Percentiles rank a stretch among this genome's conserved stretches.
phyloP scores from a whole-genome alignment of 352 stramenopile species.

The Elongisporangium senticosum region DNA sequence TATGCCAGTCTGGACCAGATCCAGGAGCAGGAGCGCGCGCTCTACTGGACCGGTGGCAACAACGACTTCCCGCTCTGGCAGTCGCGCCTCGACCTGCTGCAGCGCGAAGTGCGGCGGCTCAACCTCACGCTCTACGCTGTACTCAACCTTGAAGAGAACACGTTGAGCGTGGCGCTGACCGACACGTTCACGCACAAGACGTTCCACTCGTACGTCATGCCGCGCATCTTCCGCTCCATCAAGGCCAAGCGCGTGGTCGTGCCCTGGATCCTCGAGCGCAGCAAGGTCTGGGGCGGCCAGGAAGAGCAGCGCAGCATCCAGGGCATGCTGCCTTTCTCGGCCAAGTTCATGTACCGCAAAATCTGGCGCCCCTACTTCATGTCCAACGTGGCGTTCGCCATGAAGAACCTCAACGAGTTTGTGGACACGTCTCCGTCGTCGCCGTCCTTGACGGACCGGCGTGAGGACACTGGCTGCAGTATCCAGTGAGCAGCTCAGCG shows the following conservation, averaged over 20 bases:
- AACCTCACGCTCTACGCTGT: slow-evolving; percentile 60
- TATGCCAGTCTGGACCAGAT: slow-evolving; percentile 52
- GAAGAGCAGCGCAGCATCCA: slow-evolving; percentile 62
- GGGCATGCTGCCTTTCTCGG: slow-evolving; percentile 66
- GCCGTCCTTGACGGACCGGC: background rate
- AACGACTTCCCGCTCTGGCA: slow-evolving; percentile 49
- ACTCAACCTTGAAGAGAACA: slow-evolving; percentile 74
- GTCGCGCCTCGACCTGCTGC: slow-evolving; percentile 52
- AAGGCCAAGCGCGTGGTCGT: slow-evolving; percentile 77
- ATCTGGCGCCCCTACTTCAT: slow-evolving; percentile 82
- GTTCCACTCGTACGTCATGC: slow-evolving; percentile 73
- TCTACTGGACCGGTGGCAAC: slow-evolving; percentile 35
- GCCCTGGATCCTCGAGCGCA: slow-evolving; percentile 81
- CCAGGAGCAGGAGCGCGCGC: slow-evolving; percentile 39
- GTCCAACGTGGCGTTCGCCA: slow-evolving; percentile 65
- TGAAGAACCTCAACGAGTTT: slow-evolving; percentile 81
- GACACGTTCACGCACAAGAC: slow-evolving; percentile 64
- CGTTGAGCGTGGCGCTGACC: slow-evolving; percentile 49
- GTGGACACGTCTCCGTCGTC: slow-evolving; percentile 11
- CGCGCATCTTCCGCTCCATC: slow-evolving; percentile 67
- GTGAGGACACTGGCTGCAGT: background rate
- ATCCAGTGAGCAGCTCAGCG: background rate
- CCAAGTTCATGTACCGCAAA: slow-evolving; percentile 78
- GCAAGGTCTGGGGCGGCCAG: slow-evolving; percentile 78
- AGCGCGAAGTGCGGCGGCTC: slow-evolving; percentile 58